phyloP scores from a whole-genome alignment of 176 grass and related monocot species.

The Rhipidocladum racemiflorum region DNA sequence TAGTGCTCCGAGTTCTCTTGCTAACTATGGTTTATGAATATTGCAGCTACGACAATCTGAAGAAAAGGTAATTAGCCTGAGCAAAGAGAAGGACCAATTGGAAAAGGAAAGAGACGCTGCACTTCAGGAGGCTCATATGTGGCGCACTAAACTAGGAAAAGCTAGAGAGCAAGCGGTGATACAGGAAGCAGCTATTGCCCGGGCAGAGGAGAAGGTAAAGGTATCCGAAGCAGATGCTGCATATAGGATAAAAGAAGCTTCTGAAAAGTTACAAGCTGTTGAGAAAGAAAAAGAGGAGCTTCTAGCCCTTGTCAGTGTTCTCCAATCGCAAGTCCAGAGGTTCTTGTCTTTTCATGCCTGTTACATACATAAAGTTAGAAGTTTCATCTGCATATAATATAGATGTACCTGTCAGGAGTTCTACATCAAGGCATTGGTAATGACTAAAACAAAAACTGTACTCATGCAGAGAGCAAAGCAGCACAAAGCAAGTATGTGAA shows the following conservation, averaged over 20 bases:
- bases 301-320: constrained; percentile 54
- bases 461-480: constrained; percentile 59
- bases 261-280: constrained; percentile 51
- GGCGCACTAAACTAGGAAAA: constrained; percentile 93
- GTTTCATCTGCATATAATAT: constrained; percentile 5
- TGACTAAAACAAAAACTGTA: constrained; percentile 8
- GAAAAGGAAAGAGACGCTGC: constrained; percentile 81
- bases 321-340: constrained; percentile 92
- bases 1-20: not conserved
- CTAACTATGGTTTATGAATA: constrained; percentile 20
- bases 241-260: constrained; percentile 60
- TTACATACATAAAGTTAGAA: not conserved
- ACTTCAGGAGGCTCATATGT: constrained; percentile 79
- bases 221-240: constrained; percentile 61
- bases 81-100: constrained; percentile 74
- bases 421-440: not conserved
- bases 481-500: constrained; percentile 55
- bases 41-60: constrained; percentile 74
- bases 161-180: constrained; percentile 86
- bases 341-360: constrained; percentile 28
- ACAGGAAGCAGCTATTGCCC: constrained; percentile 79
- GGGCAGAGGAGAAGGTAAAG: constrained; percentile 80
- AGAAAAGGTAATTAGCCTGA: constrained; percentile 67
- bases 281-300: constrained; percentile 80
- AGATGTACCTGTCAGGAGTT: not conserved